Percentiles rank a stretch among this genome's conserved stretches.
phyloP scores from a whole-genome alignment of 2,329 filamentous ascomycete species.

The Colletotrichum paranaense region DNA sequence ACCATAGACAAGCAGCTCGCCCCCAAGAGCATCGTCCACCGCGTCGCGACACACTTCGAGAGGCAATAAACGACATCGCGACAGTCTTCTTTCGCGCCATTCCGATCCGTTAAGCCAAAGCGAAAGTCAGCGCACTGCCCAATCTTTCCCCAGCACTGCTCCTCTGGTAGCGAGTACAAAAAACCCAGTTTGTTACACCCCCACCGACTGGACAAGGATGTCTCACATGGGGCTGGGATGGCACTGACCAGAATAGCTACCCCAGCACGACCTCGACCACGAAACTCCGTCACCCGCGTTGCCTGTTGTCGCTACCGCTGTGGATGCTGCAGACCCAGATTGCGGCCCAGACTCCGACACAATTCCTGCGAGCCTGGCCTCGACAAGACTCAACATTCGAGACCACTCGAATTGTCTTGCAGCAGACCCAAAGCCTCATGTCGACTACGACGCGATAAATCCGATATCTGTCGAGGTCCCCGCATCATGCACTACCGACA shows the following conservation, averaged over 20 bases:
- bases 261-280: slow-evolving; percentile 25
- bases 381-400: background rate
- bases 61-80: background rate
- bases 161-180: slow-evolving; percentile 8
- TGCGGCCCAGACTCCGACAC: background rate
- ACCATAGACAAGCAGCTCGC: slow-evolving; percentile 34
- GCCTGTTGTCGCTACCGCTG: slow-evolving; percentile 14
- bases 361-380: background rate
- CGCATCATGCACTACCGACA: slow-evolving; percentile 18
- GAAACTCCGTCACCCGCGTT: slow-evolving; percentile 13
- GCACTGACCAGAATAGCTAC: slow-evolving; percentile 33
- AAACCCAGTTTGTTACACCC: slow-evolving; percentile 21
- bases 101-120: slow-evolving; percentile 4
- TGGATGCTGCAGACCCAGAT: slow-evolving; percentile 10
- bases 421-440: background rate
- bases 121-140: background rate
- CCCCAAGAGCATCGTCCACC: slow-evolving; percentile 17
- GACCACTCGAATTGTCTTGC: background rate
- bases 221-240: slow-evolving; percentile 15
- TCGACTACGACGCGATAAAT: slow-evolving; percentile 19
- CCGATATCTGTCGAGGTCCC: background rate
- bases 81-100: background rate
- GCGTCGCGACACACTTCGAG: background rate
- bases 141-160: slow-evolving; percentile 7
- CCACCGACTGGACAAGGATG: slow-evolving; percentile 11